These are phyloP conservation scores for Exophiala dermatitidis DNA, from an alignment of 2,329 filamentous ascomycete genomes.

Conservation along the genomic window DNA sequence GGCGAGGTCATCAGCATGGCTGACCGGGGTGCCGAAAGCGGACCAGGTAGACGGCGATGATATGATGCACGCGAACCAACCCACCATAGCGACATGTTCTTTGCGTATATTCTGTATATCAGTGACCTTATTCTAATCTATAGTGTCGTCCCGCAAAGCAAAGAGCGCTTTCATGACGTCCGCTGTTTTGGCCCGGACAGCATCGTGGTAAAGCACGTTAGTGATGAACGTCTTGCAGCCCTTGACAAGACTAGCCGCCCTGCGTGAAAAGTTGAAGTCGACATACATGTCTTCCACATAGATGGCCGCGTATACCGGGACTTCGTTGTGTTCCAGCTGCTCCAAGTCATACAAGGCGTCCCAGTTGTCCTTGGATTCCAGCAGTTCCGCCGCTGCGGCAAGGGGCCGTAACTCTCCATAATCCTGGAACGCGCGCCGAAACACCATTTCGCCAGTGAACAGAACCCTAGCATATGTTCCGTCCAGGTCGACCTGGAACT, in stretches of 20 bases:
- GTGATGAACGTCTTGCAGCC: slow-evolving; percentile 76
- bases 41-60: slow-evolving; percentile 27
- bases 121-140: slow-evolving; percentile 40
- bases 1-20: slow-evolving; percentile 85
- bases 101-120: neutral
- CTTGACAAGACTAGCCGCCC: slow-evolving; percentile 67
- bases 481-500: slow-evolving; percentile 42
- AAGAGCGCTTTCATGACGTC: slow-evolving; percentile 74
- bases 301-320: slow-evolving; percentile 78
- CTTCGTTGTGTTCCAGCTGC: slow-evolving; percentile 66
- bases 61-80: too few relatives aligned
- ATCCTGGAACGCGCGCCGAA: slow-evolving; percentile 33
- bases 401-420: slow-evolving; percentile 69
- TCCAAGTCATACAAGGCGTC: slow-evolving; percentile 66
- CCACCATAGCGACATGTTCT: too few relatives aligned
- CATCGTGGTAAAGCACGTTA: slow-evolving; percentile 82
- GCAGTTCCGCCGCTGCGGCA: slow-evolving; percentile 58
- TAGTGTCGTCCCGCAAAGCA: slow-evolving; percentile 62
- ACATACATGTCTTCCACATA: slow-evolving; percentile 93
- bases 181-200: slow-evolving; percentile 62
- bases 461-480: slow-evolving; percentile 48
- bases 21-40: slow-evolving; percentile 55
- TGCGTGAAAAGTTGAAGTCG: slow-evolving; percentile 63
- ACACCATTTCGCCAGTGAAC: slow-evolving; percentile 84
- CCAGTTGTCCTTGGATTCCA: slow-evolving; percentile 66